A percentile compares a stretch with the other conserved stretches of the same genome.
Evolutionary conservation across 2,329 filamentous ascomycete species (phyloP).

Genomic region (Phaeosphaeriaceae sp.): DNA sequence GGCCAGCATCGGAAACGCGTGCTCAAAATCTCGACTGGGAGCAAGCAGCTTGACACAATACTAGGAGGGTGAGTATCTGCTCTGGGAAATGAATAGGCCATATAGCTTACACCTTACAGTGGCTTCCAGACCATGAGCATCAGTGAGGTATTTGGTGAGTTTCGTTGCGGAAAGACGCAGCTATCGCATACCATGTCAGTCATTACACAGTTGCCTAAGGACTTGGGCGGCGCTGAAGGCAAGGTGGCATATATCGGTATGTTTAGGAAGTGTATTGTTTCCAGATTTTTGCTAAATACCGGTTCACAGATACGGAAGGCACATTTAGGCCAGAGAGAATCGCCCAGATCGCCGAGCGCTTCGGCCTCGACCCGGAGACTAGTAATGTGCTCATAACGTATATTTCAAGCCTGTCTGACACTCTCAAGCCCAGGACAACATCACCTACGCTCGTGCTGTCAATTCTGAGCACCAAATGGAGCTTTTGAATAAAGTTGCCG

Average conservation of each 20-base stretch:
- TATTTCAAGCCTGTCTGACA: constrained; percentile 56
- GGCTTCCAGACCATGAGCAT: constrained; percentile 75
- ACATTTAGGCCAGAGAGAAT: constrained; percentile 72
- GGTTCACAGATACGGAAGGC: constrained; percentile 42
- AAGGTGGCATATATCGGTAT: constrained; percentile 72
- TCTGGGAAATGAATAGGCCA: too few relatives aligned
- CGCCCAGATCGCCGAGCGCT: constrained; percentile 69
- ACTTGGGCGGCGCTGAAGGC: constrained; percentile 70
- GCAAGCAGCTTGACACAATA: constrained; percentile 70
- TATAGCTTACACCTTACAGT: constrained; percentile 44
- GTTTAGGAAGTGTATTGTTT: constrained; percentile 1
- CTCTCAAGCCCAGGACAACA: constrained; percentile 68
- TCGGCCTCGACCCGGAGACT: constrained; percentile 56
- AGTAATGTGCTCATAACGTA: constrained; percentile 11
- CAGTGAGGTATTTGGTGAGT: constrained; percentile 68
- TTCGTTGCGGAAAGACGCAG: constrained; percentile 72
- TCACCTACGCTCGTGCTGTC: constrained; percentile 67
- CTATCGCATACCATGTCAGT: constrained; percentile 73
- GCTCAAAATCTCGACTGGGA: constrained; percentile 71
- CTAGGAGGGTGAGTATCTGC: constrained; percentile 61
- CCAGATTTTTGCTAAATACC: constrained; percentile 9
- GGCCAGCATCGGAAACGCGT: constrained; percentile 68
- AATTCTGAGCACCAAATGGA: constrained; percentile 73
- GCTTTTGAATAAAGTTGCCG: constrained; percentile 65
- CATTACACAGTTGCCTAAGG: constrained; percentile 63